phyloP scores from a whole-genome alignment of 768 basidiomycete genomes.

The Gloeopeniophorella convolvens region DNA sequence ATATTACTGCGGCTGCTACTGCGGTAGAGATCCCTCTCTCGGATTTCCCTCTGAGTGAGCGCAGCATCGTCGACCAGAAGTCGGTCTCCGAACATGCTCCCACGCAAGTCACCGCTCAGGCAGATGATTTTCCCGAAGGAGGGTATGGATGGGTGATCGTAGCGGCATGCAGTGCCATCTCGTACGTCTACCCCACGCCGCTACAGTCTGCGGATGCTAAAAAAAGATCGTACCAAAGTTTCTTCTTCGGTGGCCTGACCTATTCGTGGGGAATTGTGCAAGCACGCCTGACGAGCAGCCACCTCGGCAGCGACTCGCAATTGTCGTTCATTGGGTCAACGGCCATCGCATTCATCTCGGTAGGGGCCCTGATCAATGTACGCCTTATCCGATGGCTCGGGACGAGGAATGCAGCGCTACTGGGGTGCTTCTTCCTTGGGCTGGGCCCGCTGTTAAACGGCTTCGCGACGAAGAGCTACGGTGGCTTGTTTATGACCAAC shows the following conservation, averaged over 20 bases:
- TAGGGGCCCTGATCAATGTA: conserved; percentile 26
- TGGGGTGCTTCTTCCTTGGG: conserved; percentile 28
- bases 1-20: too few relatives aligned
- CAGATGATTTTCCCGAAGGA: conserved; percentile 24
- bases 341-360: conserved; percentile 26
- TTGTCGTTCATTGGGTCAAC: conserved; percentile 31
- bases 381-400: conserved; percentile 29
- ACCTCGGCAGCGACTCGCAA: conserved; percentile 24
- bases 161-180: conserved; percentile 26
- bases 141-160: conserved; percentile 32
- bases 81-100: too few relatives aligned
- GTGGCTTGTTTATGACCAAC: conserved; percentile 27
- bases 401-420: conserved; percentile 24
- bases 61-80: too few relatives aligned
- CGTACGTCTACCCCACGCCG: conserved; percentile 19
- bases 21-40: too few relatives aligned
- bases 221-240: not conserved
- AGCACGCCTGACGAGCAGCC: conserved; percentile 25
- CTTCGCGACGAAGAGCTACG: conserved; percentile 22
- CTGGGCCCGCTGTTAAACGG: conserved; percentile 27
- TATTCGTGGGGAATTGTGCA: conserved; percentile 19
- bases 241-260: not conserved
- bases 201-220: not conserved
- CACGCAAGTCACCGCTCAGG: too few relatives aligned
- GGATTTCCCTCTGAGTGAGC: too few relatives aligned